Percentiles rank a stretch among this genome's conserved stretches.
These are phyloP conservation scores for Phlebiopsis gigantea DNA, from an alignment of 768 basidiomycete species.

Conservation along the genomic window DNA sequence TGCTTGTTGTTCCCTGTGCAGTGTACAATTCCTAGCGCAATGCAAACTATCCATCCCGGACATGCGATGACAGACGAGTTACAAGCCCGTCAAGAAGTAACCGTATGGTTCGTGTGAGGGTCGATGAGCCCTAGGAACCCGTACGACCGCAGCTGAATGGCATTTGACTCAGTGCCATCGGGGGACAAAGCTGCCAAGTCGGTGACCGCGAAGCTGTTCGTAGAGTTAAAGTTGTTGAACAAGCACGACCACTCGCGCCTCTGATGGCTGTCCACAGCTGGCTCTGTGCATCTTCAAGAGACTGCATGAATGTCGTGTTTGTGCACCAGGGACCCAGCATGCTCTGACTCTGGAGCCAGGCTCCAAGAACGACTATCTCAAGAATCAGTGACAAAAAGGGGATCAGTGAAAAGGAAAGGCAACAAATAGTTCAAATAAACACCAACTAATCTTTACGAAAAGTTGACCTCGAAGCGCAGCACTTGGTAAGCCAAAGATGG, in stretches of 20 bases:
- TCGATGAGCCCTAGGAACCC: constrained; percentile 36
- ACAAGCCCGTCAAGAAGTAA: no score
- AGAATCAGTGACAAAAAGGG: no score
- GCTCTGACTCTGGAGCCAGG: no score
- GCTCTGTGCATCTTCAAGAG: constrained; percentile 30
- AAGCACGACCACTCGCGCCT: constrained; percentile 28
- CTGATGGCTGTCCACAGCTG: background rate
- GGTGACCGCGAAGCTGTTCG: constrained; percentile 32
- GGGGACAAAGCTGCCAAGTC: constrained; percentile 35
- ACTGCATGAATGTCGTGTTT: constrained; percentile 27
- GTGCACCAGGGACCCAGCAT: constrained; percentile 38
- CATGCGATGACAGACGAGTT: no score
- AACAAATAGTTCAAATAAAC: no score
- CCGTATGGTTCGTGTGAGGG: constrained; percentile 15
- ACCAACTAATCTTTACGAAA: no score
- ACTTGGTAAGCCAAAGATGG: no score
- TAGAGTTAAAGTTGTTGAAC: constrained; percentile 31
- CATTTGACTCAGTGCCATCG: constrained; percentile 39
- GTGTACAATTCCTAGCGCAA: no score
- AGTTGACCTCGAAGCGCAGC: no score
- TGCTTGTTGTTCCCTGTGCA: background rate
- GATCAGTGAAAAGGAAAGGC: no score
- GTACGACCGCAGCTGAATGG: constrained; percentile 38
- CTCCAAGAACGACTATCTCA: no score
- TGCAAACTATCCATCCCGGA: no score